These are phyloP conservation scores for Westerdykella aurantiaca DNA, from an alignment of 2,329 filamentous ascomycete genomes.

Conservation along the genomic window DNA sequence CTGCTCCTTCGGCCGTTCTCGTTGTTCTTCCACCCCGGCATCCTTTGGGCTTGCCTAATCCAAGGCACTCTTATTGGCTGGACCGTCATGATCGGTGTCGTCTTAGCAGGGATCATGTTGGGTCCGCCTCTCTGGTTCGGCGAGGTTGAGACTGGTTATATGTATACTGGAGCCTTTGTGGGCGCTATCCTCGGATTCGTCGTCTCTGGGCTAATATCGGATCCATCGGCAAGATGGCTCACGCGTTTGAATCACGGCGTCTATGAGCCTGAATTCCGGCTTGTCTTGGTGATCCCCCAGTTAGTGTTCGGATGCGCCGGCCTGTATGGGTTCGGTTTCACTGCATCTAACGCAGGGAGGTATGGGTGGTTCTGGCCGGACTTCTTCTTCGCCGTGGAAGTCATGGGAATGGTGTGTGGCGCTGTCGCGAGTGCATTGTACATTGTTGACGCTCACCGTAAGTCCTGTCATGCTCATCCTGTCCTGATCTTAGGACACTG, in stretches of 20 bases:
- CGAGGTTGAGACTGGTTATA: conserved; percentile 78
- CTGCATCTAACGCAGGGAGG: conserved; percentile 53
- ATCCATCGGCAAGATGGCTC: conserved; percentile 64
- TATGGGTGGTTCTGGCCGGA: conserved; percentile 71
- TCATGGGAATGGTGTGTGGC: conserved; percentile 87
- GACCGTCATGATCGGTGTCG: conserved; percentile 85
- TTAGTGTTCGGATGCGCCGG: conserved; percentile 71
- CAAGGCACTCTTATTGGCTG: conserved; percentile 91
- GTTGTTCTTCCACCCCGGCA: conserved; percentile 76
- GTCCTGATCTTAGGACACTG: not conserved
- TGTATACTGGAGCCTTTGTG: conserved; percentile 72
- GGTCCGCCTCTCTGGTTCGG: conserved; percentile 76
- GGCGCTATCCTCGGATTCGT: conserved; percentile 74
- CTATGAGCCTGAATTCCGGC: conserved; percentile 88
- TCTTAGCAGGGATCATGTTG: conserved; percentile 76
- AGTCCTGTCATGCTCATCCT: conserved; percentile 5
- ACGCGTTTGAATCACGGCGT: conserved; percentile 70
- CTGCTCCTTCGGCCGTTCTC: conserved; percentile 69
- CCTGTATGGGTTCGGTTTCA: conserved; percentile 78
- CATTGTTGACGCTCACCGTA: conserved; percentile 86
- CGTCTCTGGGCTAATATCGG: conserved; percentile 67
- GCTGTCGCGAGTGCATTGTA: conserved; percentile 82
- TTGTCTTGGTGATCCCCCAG: conserved; percentile 77
- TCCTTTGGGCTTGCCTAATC: conserved; percentile 74
- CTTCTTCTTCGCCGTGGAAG: conserved; percentile 76